Percentiles rank a stretch among this genome's conserved stretches.
Evolutionary conservation across 176 grass and related monocot genomes (phyloP).

Genomic region (Themeda triandra): DNA sequence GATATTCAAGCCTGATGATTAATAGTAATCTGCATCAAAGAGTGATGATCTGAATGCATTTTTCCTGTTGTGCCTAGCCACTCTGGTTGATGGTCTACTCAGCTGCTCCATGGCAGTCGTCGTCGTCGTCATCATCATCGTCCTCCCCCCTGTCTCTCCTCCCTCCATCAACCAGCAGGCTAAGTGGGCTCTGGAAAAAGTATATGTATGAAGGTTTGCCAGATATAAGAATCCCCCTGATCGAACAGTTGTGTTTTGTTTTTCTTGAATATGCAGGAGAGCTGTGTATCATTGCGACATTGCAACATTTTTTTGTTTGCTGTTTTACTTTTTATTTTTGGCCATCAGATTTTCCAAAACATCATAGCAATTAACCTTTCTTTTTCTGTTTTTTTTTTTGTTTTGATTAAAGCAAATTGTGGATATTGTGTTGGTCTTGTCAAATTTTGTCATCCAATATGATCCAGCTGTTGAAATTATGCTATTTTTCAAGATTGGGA

Average conservation of each 20-base stretch:
- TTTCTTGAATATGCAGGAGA: not conserved
- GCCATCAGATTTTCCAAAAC: not conserved
- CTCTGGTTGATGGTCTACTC: constrained; percentile 14
- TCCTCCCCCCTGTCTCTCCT: too few relatives aligned
- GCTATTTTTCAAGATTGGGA: not conserved
- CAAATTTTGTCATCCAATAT: not conserved
- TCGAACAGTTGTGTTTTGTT: not conserved
- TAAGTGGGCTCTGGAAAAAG: constrained; percentile 16
- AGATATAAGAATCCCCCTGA: not conserved
- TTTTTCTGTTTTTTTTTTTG: not conserved
- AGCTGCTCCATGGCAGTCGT: not conserved
- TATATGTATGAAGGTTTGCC: constrained; percentile 41
- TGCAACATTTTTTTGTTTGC: not conserved
- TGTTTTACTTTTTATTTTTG: not conserved
- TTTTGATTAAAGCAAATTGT: not conserved
- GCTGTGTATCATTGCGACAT: not conserved
- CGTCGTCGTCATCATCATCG: not conserved
- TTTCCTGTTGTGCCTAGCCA: constrained; percentile 4
- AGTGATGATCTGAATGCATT: constrained; percentile 35
- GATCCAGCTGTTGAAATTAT: not conserved
- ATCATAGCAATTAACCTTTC: not conserved
- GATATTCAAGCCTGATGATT: constrained; percentile 43
- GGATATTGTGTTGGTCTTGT: not conserved
- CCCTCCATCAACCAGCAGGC: not conserved
- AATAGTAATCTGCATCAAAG: constrained; percentile 20